Evolutionary conservation across 73 alveolate species (phyloP).

Genomic region (Uronychia binucleata): DNA sequence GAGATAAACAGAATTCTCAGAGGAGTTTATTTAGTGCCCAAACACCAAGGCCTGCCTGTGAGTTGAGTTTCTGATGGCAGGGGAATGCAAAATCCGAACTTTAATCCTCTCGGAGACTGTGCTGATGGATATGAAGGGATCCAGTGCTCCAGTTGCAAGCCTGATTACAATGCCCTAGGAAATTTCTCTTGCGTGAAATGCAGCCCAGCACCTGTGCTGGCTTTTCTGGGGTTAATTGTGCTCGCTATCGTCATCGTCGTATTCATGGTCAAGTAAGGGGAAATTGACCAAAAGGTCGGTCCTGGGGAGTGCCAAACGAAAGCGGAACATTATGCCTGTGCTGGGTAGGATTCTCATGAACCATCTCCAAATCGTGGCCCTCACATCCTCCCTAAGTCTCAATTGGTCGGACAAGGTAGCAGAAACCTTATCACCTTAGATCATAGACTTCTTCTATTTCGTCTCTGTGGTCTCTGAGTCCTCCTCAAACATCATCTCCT

Average conservation of each 20-base stretch:
- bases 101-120: too few species aligned
- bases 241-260: background rate
- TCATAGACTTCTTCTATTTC: background rate
- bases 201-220: background rate
- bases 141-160: background rate
- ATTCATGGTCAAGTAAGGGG: background rate
- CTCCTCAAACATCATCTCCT: background rate
- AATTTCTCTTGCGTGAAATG: background rate
- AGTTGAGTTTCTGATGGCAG: background rate
- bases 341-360: background rate
- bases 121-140: background rate
- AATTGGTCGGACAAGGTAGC: background rate
- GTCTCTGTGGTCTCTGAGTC: background rate
- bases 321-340: background rate
- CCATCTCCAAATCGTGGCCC: background rate
- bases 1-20: constrained; percentile 11
- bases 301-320: background rate
- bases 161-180: background rate
- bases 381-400: background rate
- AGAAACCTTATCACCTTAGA: background rate
- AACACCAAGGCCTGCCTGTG: background rate
- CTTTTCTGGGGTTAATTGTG: background rate
- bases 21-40: background rate
- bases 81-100: background rate
- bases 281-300: background rate